Evolutionary conservation across 352 stramenopile genomes (phyloP).

Genomic region (Phytophthora sp.): DNA sequence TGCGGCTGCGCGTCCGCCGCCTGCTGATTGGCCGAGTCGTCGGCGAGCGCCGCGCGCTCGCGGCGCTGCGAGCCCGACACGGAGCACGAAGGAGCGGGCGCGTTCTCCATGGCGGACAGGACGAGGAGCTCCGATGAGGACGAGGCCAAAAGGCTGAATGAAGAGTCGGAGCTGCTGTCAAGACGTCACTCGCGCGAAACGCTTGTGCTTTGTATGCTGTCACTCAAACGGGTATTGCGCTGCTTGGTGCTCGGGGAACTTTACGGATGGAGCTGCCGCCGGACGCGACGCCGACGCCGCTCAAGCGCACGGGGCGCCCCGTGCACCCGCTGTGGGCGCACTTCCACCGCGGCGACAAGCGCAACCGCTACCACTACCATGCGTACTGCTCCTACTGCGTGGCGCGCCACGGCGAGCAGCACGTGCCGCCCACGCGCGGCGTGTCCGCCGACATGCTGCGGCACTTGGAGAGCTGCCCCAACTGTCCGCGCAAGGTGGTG

Average conservation of each 20-base stretch:
- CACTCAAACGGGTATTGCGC: constrained; percentile 23
- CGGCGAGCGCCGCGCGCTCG: constrained; percentile 13
- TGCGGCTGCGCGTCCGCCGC: constrained; percentile 13
- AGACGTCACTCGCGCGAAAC: background rate
- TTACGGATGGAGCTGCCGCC: constrained; percentile 17
- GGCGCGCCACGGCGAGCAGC: constrained; percentile 51
- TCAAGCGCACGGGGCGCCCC: constrained; percentile 76
- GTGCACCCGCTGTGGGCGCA: constrained; percentile 81
- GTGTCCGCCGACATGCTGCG: constrained; percentile 85
- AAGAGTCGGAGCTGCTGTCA: constrained; percentile 19
- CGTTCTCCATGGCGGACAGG: constrained; percentile 42
- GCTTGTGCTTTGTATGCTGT: background rate
- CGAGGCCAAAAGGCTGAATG: constrained; percentile 3
- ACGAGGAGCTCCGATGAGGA: constrained; percentile 5
- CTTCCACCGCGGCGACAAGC: constrained; percentile 86
- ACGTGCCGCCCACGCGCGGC: constrained; percentile 72
- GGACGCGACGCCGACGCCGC: background rate
- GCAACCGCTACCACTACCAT: constrained; percentile 87
- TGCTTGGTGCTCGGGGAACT: too few species aligned
- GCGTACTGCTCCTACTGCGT: constrained; percentile 86
- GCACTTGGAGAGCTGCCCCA: constrained; percentile 74
- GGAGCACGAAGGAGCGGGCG: constrained; percentile 40
- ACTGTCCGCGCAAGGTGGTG: constrained; percentile 71
- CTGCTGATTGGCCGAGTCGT: constrained; percentile 22
- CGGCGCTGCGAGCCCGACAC: constrained; percentile 40